Base-by-base conservation (phyloP, 1,284 basidiomycete species). In the Xerocomus cyaneibrunnescens region DNA sequence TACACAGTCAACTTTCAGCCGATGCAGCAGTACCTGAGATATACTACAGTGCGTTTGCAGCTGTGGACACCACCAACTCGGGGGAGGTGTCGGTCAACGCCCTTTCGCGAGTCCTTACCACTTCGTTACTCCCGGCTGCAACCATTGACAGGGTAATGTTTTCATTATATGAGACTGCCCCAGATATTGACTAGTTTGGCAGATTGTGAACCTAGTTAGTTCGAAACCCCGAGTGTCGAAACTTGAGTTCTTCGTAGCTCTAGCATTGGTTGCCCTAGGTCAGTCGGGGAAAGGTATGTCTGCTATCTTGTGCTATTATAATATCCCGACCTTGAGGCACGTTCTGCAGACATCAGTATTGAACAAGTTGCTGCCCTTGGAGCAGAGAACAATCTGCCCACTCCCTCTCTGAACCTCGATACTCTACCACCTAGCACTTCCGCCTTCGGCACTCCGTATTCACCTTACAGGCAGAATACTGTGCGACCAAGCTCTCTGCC, bases 131-230 rank as follows among this genome's bases (percentile, higher is more conserved):
- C 22, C 84, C 91, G 17, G 91, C 92, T 21, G 78, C 85, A 13
- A 89, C 84, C 8, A 80, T 94, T 50, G 92, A 96, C 62, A 84
- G 78, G 74, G 92, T 93, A 59, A 77, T 51, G n/a, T 32, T 49
- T 40, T 31, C 22, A 32, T 22, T 44, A 35, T 17, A 44, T 25
- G 31, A 19, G 35, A n/a, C 34, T 21, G 19, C 44, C 17, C 19
- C 45, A 31, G 30, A 41, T 21, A 17, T 45, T 67, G 45, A 67
- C 42, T 41, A 40, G 45, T 30, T 34, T 39, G 34, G 25, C 51
- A 93, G 90, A 92, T 94, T 58, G 85, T 94, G 47, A 91, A 85
- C 67, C 75, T 92, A 30, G 89, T 89, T 45, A 90, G 86, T 70
- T 84, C 84, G 31, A 77, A 81, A 52, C 78, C 87, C 25, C 77